Conservation (phyloP, 768 basidiomycete species). For the Daedaleopsis nitida region DNA sequence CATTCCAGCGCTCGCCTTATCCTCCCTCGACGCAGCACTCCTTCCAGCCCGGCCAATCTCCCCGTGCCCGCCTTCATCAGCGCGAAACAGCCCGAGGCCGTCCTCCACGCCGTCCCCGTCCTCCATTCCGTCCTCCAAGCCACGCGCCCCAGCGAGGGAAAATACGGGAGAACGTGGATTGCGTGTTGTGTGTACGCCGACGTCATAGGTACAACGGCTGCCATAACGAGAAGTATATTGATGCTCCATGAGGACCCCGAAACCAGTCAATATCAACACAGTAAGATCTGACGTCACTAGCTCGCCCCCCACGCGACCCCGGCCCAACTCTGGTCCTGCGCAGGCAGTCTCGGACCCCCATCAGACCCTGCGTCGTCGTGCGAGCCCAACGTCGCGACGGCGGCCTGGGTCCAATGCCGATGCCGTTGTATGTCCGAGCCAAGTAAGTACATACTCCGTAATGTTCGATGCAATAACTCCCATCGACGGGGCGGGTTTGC, state of each 20-base stretch:
- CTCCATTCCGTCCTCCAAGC: not conserved
- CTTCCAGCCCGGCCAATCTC: no score
- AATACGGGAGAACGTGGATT: no score
- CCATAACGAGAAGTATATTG: not conserved
- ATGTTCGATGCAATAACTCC: no score
- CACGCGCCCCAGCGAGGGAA: not conserved
- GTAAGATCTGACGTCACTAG: constrained; percentile 9
- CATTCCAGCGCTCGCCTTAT: not conserved
- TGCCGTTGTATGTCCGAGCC: not conserved
- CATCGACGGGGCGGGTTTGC: no score
- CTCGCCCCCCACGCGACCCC: constrained; percentile 5
- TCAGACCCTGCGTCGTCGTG: not conserved
- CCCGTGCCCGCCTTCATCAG: no score
- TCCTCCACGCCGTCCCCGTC: not conserved
- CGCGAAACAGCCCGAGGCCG: not conserved
- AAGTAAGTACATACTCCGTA: not conserved
- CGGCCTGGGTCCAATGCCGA: not conserved
- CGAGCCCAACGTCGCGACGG: not conserved
- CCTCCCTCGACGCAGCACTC: no score
- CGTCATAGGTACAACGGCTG: not conserved
- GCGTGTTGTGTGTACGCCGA: not conserved
- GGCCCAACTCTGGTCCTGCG: constrained; percentile 5
- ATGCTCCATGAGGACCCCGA: constrained; percentile 11
- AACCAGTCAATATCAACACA: not conserved
- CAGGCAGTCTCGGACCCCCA: not conserved